Evolutionary conservation across 1,284 basidiomycete genomes (phyloP), one percentile per base, ranked within the genome.

Genomic region (Naganishia sp.): DNA sequence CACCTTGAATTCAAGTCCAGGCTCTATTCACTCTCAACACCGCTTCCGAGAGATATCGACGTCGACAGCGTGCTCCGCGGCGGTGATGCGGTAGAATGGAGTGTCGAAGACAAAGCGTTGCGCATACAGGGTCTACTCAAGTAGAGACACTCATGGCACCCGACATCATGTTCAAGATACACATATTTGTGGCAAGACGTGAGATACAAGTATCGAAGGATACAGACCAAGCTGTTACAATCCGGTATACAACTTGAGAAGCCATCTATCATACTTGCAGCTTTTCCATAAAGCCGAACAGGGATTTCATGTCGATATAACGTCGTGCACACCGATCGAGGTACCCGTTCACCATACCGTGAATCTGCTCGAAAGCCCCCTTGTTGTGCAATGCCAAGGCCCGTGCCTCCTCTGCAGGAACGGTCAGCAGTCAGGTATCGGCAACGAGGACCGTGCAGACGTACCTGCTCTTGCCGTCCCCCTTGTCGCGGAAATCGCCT

Each of bases 311-410:
- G 71, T 91, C 87, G 31, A 97, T 90, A 87, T 89, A 96, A 69
- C 91, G 84, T 70, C 93, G 83, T 39, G 90, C 93, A 76, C 88
- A 92, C 76, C 87, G 86, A 68, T 90, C 83, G 36, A 95, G 83
- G 74, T 95, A 91, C 75, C 86, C 88, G 68, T 89, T 84, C 0
- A 90, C 87, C 18, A 86, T 86, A 0, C 71, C 76, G 0, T 79
- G 77, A 78, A 94, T 84, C 3, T 75, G 74, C 0, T 77, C 68
- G 23, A 95, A 80, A 28, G 87, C 81, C 0, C 68, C 72, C 0
- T 72, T 64, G 71, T 93, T 89, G 39, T 81, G 79, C 0, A 72
- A 73, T 2, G 82, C 79, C 18, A 90, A 74, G 0, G 82, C 82
- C 0, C 68, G 68, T 5, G 92, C 80, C 54, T 85, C 84, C 6